A percentile compares a stretch with the other conserved stretches of the same genome.
phyloP scores from a whole-genome alignment of 306 rosid species.

The Elaeagnus macrophylla region DNA sequence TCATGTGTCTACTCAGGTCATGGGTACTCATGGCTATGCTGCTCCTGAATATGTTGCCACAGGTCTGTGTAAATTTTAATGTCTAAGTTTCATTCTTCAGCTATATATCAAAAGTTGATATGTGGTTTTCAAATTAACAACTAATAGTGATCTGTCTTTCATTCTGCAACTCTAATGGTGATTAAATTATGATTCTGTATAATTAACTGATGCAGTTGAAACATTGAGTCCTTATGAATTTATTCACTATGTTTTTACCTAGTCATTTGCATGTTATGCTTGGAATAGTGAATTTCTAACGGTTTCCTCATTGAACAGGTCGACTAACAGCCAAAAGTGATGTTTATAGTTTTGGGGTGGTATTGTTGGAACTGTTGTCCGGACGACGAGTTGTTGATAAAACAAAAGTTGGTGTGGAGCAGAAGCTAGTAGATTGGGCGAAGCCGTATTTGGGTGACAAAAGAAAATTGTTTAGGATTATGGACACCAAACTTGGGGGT shows the following conservation, averaged over 20 bases:
- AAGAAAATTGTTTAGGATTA: constrained; percentile 66
- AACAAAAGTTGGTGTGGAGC: constrained; percentile 50
- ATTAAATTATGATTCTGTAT: too few relatives aligned
- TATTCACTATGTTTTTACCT: too few relatives aligned
- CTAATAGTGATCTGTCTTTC: too few relatives aligned
- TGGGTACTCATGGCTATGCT: constrained; percentile 95
- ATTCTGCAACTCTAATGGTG: too few relatives aligned
- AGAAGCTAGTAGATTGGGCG: constrained; percentile 84
- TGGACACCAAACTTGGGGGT: constrained; percentile 89
- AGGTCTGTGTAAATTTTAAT: constrained; percentile 33
- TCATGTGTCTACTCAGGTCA: constrained; percentile 90
- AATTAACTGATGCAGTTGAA: background rate
- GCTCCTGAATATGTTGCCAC: constrained; percentile 98
- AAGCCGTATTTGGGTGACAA: constrained; percentile 69
- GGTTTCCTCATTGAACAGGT: constrained; percentile 31
- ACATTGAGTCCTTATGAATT: too few relatives aligned
- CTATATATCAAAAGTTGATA: too few relatives aligned
- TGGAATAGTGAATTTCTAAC: background rate
- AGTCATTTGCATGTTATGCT: background rate
- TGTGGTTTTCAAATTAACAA: too few relatives aligned
- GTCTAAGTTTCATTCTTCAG: constrained; percentile 1
- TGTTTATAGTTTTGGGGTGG: constrained; percentile 91
- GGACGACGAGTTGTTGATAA: constrained; percentile 78
- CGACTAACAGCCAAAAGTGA: constrained; percentile 84
- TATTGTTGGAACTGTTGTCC: constrained; percentile 67